phyloP scores from a whole-genome alignment of 163 green algal genomes.

The Volvox carteri region DNA sequence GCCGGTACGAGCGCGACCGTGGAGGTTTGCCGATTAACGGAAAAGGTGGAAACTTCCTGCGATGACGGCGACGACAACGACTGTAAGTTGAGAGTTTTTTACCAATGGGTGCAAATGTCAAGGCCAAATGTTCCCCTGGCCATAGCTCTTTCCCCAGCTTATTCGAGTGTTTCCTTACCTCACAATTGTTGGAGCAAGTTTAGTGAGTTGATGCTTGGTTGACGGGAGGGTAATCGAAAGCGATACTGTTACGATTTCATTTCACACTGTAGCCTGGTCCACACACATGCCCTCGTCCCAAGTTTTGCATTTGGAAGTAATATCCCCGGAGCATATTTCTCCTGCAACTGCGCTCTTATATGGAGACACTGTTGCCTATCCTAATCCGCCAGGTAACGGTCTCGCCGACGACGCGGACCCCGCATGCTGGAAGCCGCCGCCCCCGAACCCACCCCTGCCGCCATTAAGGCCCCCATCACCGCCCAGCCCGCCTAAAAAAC shows the following conservation, averaged over 20 bases:
- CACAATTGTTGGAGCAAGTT: no score
- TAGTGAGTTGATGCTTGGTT: no score
- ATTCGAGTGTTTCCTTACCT: neutral
- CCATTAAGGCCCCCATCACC: neutral
- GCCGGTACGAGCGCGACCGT: neutral
- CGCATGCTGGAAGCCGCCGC: neutral
- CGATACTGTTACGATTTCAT: neutral
- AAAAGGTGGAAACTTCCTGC: neutral
- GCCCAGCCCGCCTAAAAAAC: neutral
- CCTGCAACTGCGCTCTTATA: neutral
- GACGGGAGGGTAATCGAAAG: no score
- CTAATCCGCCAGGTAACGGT: conserved; percentile 22
- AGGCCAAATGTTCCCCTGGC: neutral
- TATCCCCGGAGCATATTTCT: neutral
- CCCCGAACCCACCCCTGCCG: no score
- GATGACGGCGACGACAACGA: conserved; percentile 35
- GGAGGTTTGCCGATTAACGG: conserved; percentile 8
- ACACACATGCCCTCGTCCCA: neutral
- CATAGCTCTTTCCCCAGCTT: neutral
- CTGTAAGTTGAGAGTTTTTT: neutral
- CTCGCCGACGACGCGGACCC: neutral
- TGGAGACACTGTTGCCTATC: neutral
- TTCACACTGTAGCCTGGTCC: neutral
- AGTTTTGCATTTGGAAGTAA: neutral
- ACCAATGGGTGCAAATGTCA: neutral